Evolutionary conservation across 305 asterid species (phyloP), one percentile per base, ranked within the genome.

Genomic region (Fraxinus sp.): DNA sequence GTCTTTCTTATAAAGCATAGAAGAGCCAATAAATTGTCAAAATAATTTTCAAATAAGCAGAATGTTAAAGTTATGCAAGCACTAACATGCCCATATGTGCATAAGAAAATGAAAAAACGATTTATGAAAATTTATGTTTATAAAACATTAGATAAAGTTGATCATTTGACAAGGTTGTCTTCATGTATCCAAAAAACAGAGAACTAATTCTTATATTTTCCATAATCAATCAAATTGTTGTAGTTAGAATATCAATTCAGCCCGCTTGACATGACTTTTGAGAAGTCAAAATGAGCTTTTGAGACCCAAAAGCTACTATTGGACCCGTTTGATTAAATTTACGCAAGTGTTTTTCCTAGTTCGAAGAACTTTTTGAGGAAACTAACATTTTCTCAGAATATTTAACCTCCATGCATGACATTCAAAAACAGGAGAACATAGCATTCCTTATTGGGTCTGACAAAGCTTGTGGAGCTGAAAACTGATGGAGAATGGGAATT

Each of bases 41-140:
- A 43, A 62, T 80, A 35, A 64, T 71, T 37, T 11, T 32, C 30
- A 35, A 74, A 33, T 35, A 83, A 83, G 73, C 49, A 77, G 72
- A 32, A 80, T 13, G 4, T 28, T 13, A n/a, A 35, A 37, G 64
- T 32, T 49, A 36, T 13, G 18, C 46, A 7, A 26, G 33, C 24
- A 82, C 43, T 74, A 77, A 24, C 2, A 75, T 18, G 10, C 8
- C 72, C 11, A 1, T 20, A 22, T 57, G 20, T 10, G 5, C 68
- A 3, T 2, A 14, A 66, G 33, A 64, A 4, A 4, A 3, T 6
- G 7, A 20, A 7, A 43, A 77, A 11, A 11, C 28, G 36, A 36
- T 4, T 43, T 22, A 2, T 3, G 11, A 18, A 59, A 59, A 59
- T 4, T 59, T 2, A 18, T 1, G 4, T 59, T 22, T 2, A 7